Base-by-base conservation (phyloP, 495 filamentous ascomycete genomes). In the Penicillium canescens region DNA sequence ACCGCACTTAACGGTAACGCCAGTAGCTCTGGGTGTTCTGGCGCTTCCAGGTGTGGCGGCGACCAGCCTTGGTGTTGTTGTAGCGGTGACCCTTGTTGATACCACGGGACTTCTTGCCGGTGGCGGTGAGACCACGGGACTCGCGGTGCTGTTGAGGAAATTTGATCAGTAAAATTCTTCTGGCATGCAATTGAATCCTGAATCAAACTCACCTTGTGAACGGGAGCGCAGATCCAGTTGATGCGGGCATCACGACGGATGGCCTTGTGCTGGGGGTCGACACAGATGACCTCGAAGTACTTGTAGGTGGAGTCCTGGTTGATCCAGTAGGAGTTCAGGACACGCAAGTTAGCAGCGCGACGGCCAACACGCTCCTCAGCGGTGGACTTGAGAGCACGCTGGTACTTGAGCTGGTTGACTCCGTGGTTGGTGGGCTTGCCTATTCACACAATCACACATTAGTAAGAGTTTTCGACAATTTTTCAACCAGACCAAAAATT, bases 271-370 rank as follows among this genome's bases (percentile, higher is more conserved):
- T 95, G 86, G 70, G 94, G 95, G 82, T 99, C 94, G 73, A 99
- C 95, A 64, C 97, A 89, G 82, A 99, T 97, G 76, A 99, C 86
- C 81, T 99, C 94, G 81, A 84, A 99, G 86, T 98, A 99, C 85
- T 99, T 99, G 90, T 98, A 99, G 79, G 94, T 98, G 50, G 92
- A 96, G 83, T 99, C 94, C 84, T 99, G 94, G 86, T 99, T 99
- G 86, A 98, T 91, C 94, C 94, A 99, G 91, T 99, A 99, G 63
- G 92, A 96, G 85, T 98, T 99, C 73, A 99, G 86, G 63, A 99
- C 95, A 64, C 94, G 89, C 76, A 98, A 79, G 82, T 98, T 98
- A 80, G 92, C 91, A 82, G 91, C 96, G 71, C 92, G 92, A 74
- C 93, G 92, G 68, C 95, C 94, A 70, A 98, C 93, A 88, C 94